phyloP scores from a whole-genome alignment of 2,329 filamentous ascomycete species.

The Arthrinium phaeospermum region DNA sequence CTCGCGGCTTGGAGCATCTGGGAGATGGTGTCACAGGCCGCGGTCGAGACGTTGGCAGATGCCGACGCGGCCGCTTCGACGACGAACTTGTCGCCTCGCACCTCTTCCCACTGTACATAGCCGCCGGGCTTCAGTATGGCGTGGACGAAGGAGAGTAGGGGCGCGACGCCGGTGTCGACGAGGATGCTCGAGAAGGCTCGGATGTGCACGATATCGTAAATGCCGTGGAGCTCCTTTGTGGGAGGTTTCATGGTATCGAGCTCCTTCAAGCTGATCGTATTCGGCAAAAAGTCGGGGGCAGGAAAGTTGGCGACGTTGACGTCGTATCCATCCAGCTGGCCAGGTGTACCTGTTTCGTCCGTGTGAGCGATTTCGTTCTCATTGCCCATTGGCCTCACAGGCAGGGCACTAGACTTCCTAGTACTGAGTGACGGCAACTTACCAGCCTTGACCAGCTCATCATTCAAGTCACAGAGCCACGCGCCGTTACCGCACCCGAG shows the following conservation, averaged over 20 bases:
- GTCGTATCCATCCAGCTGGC: not conserved
- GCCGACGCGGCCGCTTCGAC: not conserved
- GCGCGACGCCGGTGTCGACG: not conserved
- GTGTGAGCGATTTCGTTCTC: no score
- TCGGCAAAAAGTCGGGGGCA: not conserved
- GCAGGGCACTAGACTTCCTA: no score
- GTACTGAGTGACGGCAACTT: no score
- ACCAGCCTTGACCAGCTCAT: not conserved
- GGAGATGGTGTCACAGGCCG: conserved; percentile 14
- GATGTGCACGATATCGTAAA: conserved; percentile 21
- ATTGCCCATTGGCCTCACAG: no score
- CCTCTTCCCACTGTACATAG: conserved; percentile 23
- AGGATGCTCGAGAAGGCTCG: conserved; percentile 20
- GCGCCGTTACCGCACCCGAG: not conserved
- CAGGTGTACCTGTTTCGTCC: no score
- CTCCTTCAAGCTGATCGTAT: not conserved
- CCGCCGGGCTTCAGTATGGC: conserved; percentile 20
- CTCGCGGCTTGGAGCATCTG: not conserved
- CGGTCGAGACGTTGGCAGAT: not conserved
- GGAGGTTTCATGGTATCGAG: not conserved
- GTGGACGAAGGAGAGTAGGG: conserved; percentile 6
- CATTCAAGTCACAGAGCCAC: not conserved
- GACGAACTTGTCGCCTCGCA: conserved; percentile 5
- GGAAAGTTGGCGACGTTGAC: not conserved
- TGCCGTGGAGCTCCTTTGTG: not conserved